phyloP scores from a whole-genome alignment of 2,329 filamentous ascomycete genomes.

The Polytolypa hystricis region DNA sequence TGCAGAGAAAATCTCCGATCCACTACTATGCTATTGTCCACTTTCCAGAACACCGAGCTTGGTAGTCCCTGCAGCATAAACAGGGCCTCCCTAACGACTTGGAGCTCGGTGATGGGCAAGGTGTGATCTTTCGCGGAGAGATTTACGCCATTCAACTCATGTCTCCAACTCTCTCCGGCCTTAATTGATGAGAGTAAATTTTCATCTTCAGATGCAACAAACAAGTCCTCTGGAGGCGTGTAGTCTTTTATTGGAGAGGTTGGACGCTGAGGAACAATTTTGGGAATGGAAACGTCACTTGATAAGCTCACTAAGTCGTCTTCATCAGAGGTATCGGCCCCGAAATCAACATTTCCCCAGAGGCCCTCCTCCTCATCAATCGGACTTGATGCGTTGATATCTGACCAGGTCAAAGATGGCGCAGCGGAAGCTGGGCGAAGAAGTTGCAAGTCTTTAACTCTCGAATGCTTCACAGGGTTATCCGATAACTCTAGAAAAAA shows the following conservation, averaged over 20 bases:
- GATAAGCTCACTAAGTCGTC: constrained; percentile 25
- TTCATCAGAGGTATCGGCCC: constrained; percentile 28
- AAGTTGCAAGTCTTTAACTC: constrained; percentile 50
- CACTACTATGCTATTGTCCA: constrained; percentile 24
- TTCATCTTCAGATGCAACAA: constrained; percentile 21
- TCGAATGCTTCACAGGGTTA: constrained; percentile 60
- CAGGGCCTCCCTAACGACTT: constrained; percentile 63
- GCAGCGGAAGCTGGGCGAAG: constrained; percentile 39
- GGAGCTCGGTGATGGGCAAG: constrained; percentile 53
- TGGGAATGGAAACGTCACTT: constrained; percentile 22
- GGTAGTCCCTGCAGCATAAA: constrained; percentile 76
- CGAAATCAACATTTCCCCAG: constrained; percentile 31
- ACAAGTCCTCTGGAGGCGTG: constrained; percentile 23
- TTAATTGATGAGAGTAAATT: constrained; percentile 30
- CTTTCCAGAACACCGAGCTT: constrained; percentile 55
- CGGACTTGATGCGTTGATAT: constrained; percentile 66
- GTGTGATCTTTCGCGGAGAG: constrained; percentile 14
- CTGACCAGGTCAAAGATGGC: constrained; percentile 59
- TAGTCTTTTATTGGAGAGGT: constrained; percentile 22
- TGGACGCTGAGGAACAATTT: constrained; percentile 18
- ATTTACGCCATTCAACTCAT: constrained; percentile 13
- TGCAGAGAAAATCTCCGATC: constrained; percentile 26
- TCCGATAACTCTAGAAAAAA: constrained; percentile 74
- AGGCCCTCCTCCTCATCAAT: constrained; percentile 43
- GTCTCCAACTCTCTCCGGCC: constrained; percentile 39